Conservation (phyloP, 805 yeast genomes). For the Kockiozyma suomiensis region DNA sequence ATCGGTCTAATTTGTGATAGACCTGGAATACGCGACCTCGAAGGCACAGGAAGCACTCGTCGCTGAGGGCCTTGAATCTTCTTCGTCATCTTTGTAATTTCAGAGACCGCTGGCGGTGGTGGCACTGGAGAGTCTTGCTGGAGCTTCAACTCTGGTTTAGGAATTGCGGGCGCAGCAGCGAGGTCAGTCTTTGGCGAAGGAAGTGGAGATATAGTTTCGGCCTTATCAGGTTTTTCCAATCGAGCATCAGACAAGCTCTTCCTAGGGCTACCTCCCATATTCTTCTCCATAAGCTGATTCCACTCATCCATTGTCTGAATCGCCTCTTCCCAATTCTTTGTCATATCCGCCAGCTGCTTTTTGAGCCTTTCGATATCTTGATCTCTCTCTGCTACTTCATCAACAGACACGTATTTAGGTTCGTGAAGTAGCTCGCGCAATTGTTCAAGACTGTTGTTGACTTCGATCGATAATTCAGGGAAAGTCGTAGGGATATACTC, state of each 20-base stretch:
- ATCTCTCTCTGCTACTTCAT: slow-evolving; percentile 26
- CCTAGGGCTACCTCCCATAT: not conserved
- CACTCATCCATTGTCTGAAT: slow-evolving; percentile 40
- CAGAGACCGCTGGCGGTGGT: not conserved
- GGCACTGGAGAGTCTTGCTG: not conserved
- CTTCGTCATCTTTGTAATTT: not conserved
- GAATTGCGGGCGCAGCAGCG: no score
- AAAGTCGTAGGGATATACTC: slow-evolving; percentile 27
- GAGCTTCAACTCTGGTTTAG: no score
- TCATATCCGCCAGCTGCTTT: slow-evolving; percentile 34
- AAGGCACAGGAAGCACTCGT: not conserved
- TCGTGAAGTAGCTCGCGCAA: slow-evolving; percentile 30
- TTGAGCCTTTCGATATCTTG: slow-evolving; percentile 28
- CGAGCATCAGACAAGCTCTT: not conserved
- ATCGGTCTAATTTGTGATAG: slow-evolving; percentile 1
- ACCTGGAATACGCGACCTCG: slow-evolving; percentile 13
- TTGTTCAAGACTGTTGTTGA: slow-evolving; percentile 27
- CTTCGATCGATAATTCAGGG: slow-evolving; percentile 29
- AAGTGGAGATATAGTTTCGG: no score
- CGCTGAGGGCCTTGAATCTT: not conserved
- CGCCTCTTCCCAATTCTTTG: slow-evolving; percentile 38
- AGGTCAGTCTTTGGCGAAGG: no score
- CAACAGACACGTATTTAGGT: slow-evolving; percentile 26
- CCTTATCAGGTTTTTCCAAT: not conserved
- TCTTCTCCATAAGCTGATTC: slow-evolving; percentile 33